phyloP scores from a whole-genome alignment of 2,329 filamentous ascomycete species.

The Xylaria sp. region DNA sequence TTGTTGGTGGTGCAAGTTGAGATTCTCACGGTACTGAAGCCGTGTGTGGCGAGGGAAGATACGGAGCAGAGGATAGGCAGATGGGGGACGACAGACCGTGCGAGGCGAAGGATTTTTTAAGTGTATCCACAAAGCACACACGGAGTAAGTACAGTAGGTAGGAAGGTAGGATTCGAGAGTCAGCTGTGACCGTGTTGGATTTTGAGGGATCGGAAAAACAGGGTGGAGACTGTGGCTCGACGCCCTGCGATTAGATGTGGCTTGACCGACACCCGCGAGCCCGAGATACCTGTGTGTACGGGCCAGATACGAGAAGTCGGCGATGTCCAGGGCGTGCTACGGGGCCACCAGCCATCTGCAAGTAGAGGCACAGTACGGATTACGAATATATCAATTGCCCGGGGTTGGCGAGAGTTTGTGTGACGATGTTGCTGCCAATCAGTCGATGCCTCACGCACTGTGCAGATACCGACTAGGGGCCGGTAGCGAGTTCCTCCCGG shows the following conservation, averaged over 20 bases:
- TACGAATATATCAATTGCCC: no score
- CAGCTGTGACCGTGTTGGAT: background rate
- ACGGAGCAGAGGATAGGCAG: slow-evolving; percentile 12
- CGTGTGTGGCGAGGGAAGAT: slow-evolving; percentile 18
- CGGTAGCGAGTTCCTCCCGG: no score
- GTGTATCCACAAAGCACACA: slow-evolving; percentile 19
- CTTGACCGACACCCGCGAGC: background rate
- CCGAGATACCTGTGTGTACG: no score
- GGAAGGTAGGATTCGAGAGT: background rate
- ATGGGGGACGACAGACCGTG: slow-evolving; percentile 15
- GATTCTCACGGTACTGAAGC: slow-evolving; percentile 23
- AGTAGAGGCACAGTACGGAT: no score
- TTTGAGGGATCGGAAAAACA: background rate
- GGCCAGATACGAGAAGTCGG: no score
- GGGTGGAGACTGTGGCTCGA: background rate
- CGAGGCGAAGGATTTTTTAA: slow-evolving; percentile 12
- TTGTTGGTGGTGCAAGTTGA: slow-evolving; percentile 21
- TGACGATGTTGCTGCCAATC: no score
- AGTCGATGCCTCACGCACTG: no score
- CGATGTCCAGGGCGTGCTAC: no score
- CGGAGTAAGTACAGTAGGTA: slow-evolving; percentile 9
- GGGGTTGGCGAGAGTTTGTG: no score
- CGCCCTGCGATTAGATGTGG: background rate
- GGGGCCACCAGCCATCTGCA: no score
- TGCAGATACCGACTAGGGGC: no score